These are phyloP conservation scores for Lyophyllum atratum DNA, from an alignment of 768 basidiomycete genomes.

Conservation along the genomic window DNA sequence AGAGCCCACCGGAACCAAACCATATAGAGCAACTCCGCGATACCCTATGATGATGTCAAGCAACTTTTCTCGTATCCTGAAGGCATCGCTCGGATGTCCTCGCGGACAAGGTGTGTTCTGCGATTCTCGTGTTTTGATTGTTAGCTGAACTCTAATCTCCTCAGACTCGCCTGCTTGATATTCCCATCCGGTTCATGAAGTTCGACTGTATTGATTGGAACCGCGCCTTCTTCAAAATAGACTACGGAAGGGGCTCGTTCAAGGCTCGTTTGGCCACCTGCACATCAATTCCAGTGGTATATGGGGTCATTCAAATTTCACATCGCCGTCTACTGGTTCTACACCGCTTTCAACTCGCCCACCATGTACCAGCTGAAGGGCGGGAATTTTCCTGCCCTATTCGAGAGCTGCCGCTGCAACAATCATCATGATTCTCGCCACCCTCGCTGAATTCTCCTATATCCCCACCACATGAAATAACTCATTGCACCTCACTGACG, in stretches of 20 bases:
- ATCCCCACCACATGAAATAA: slow-evolving; percentile 99
- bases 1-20: neutral
- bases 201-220: slow-evolving; percentile 98
- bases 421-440: slow-evolving; percentile 93
- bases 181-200: slow-evolving; percentile 94
- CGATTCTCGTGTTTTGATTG: neutral
- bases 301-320: slow-evolving; percentile 99
- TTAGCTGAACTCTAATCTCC: slow-evolving; percentile 1
- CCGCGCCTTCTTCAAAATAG: slow-evolving; percentile 97
- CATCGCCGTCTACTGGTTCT: slow-evolving; percentile 93
- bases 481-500: slow-evolving; percentile 95
- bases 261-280: slow-evolving; percentile 94
- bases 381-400: slow-evolving; percentile 70
- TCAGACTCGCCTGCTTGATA: slow-evolving; percentile 87
- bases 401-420: slow-evolving; percentile 96
- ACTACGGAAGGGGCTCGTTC: no score
- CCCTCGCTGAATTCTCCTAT: slow-evolving; percentile 93
- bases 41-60: neutral
- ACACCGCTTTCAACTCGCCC: slow-evolving; percentile 93
- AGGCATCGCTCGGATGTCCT: slow-evolving; percentile 84
- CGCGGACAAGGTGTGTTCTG: slow-evolving; percentile 71
- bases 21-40: neutral
- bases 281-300: slow-evolving; percentile 99
- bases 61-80: no score
- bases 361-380: slow-evolving; percentile 70